Conservation (phyloP, 345 rosid genomes). For the Brassica nigra region DNA sequence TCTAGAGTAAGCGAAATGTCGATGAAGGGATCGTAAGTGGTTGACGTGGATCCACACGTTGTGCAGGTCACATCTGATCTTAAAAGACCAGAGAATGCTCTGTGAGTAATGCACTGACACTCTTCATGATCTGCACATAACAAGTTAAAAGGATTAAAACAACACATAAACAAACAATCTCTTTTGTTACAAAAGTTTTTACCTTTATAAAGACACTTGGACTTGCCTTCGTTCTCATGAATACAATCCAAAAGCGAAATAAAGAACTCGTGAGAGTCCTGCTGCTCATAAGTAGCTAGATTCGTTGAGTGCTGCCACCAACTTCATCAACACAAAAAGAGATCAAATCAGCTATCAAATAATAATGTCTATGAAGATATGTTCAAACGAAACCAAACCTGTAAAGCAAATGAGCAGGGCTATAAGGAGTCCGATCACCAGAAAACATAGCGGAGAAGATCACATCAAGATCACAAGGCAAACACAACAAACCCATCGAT, state of each 20-base stretch:
- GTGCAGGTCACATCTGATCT: constrained; percentile 89
- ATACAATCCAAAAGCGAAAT: constrained; percentile 83
- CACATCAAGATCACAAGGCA: constrained; percentile 75
- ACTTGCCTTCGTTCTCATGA: constrained; percentile 78
- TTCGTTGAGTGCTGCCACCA: constrained; percentile 94
- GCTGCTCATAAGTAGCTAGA: constrained; percentile 86
- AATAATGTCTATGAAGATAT: background rate
- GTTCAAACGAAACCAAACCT: constrained; percentile 35
- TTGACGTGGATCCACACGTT: constrained; percentile 87
- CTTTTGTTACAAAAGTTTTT: constrained; percentile 2
- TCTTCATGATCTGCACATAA: constrained; percentile 65
- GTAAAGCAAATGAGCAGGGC: constrained; percentile 87
- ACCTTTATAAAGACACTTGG: constrained; percentile 55
- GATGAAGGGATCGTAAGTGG: constrained; percentile 86
- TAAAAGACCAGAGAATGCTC: constrained; percentile 83
- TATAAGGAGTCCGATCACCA: constrained; percentile 72
- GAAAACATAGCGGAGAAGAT: constrained; percentile 78
- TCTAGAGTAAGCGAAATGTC: constrained; percentile 90
- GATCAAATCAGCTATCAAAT: constrained; percentile 23
- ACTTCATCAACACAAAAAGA: constrained; percentile 46
- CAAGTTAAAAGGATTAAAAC: background rate
- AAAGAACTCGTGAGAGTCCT: constrained; percentile 96
- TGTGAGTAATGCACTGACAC: constrained; percentile 85
- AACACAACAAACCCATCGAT: constrained; percentile 53
- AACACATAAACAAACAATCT: background rate